These are phyloP conservation scores for Dictyostelium brefeldianum DNA, from an alignment of 78 protist genomes.

Conservation along the genomic window DNA sequence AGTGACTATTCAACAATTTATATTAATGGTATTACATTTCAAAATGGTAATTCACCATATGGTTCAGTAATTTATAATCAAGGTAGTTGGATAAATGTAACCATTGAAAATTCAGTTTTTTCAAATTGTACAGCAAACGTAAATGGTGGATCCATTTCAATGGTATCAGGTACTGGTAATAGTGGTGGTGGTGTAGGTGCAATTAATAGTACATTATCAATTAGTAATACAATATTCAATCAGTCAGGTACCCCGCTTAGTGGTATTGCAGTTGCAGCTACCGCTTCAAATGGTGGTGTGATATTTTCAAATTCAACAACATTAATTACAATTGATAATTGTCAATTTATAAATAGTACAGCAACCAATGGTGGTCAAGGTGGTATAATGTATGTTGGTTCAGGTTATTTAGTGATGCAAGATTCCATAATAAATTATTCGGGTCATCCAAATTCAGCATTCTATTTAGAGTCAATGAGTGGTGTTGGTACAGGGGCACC, in stretches of 20 bases:
- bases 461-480: background rate
- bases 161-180: conserved; percentile 4
- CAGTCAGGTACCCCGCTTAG: background rate
- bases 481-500: conserved; percentile 4
- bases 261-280: background rate
- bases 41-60: background rate
- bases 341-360: background rate
- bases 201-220: background rate
- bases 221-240: background rate
- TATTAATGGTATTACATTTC: conserved; percentile 1
- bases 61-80: conserved; percentile 15
- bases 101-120: background rate
- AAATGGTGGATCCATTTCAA: background rate
- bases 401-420: background rate
- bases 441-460: background rate
- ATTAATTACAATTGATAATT: background rate
- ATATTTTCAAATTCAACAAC: conserved; percentile 5
- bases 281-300: background rate
- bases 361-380: background rate
- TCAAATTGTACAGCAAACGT: background rate
- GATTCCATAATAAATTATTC: background rate
- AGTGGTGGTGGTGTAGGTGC: conserved; percentile 16
- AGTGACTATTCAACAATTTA: background rate
- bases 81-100: conserved; percentile 10
- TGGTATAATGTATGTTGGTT: background rate